These are phyloP conservation scores for Vitis hybrid DNA, from an alignment of 177 flowering plant species.

Conservation along the genomic window DNA sequence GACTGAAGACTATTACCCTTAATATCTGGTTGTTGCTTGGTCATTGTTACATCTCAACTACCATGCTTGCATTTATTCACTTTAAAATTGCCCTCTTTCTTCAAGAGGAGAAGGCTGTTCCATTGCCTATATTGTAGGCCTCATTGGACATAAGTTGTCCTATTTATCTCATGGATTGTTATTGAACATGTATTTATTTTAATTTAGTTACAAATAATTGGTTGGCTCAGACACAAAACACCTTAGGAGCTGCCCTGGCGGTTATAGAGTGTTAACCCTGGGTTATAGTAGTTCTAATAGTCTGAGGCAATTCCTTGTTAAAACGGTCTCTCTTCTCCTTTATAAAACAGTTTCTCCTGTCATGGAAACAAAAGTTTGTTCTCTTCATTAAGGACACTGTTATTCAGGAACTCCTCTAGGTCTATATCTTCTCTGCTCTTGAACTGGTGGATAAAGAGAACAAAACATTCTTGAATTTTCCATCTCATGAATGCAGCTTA, in stretches of 20 bases:
- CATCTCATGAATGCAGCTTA: constrained; percentile 93
- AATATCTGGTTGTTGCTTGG: background rate
- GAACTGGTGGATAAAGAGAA: constrained; percentile 35
- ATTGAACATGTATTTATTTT: no score
- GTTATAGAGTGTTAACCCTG: no score
- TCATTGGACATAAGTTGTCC: no score
- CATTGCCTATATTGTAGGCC: no score
- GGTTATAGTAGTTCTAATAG: background rate
- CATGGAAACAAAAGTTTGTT: background rate
- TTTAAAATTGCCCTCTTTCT: background rate
- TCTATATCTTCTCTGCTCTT: constrained; percentile 28
- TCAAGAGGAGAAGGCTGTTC: background rate
- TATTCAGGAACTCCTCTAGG: constrained; percentile 14
- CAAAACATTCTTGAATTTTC: constrained; percentile 69
- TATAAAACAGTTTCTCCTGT: background rate
- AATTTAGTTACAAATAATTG: no score
- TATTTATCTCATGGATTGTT: no score
- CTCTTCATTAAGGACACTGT: constrained; percentile 2
- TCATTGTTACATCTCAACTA: background rate
- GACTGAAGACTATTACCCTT: background rate
- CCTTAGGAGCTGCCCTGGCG: no score
- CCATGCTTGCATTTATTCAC: background rate
- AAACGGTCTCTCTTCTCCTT: background rate
- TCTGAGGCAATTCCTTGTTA: background rate
- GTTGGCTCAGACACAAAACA: no score